A percentile compares a stretch with the other conserved stretches of the same genome.
phyloP scores from a whole-genome alignment of 345 rosid genomes.

The Pugionium cornutum region DNA sequence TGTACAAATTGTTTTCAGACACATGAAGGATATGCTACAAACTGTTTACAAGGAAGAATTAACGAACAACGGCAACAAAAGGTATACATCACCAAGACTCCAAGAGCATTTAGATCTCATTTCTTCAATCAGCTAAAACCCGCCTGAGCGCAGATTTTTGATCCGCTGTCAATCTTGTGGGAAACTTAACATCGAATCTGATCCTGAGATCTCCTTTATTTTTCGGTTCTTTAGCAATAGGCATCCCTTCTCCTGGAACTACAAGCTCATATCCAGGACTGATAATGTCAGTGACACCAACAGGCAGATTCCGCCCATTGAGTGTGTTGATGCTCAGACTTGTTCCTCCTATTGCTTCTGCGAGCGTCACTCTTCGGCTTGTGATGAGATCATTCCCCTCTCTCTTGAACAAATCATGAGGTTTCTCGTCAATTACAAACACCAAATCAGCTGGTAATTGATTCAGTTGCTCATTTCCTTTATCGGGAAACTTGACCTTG shows the following conservation, averaged over 20 bases:
- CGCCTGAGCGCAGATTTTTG: slow-evolving; percentile 75
- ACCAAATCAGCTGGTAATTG: slow-evolving; percentile 92
- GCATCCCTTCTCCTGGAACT: slow-evolving; percentile 89
- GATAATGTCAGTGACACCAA: slow-evolving; percentile 66
- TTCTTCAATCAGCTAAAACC: slow-evolving; percentile 57
- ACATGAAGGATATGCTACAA: slow-evolving; percentile 1
- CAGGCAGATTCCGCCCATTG: slow-evolving; percentile 61
- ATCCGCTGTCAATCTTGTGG: slow-evolving; percentile 61
- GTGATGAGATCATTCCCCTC: slow-evolving; percentile 81
- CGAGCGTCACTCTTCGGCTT: slow-evolving; percentile 58
- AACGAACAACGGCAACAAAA: neutral
- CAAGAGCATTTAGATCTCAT: neutral
- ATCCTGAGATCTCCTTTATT: slow-evolving; percentile 73
- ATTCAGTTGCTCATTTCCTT: slow-evolving; percentile 88
- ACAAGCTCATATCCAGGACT: slow-evolving; percentile 84
- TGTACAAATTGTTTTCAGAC: slow-evolving; percentile 21
- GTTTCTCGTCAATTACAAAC: slow-evolving; percentile 84
- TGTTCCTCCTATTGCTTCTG: slow-evolving; percentile 90
- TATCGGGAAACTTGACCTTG: slow-evolving; percentile 86
- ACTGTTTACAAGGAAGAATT: neutral
- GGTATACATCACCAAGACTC: neutral
- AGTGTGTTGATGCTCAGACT: slow-evolving; percentile 60
- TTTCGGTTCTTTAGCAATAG: slow-evolving; percentile 76
- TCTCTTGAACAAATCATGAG: slow-evolving; percentile 65
- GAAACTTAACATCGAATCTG: slow-evolving; percentile 86